Base-by-base conservation (phyloP, 176 grass and related monocot species). In the Elymus sibiricus region DNA sequence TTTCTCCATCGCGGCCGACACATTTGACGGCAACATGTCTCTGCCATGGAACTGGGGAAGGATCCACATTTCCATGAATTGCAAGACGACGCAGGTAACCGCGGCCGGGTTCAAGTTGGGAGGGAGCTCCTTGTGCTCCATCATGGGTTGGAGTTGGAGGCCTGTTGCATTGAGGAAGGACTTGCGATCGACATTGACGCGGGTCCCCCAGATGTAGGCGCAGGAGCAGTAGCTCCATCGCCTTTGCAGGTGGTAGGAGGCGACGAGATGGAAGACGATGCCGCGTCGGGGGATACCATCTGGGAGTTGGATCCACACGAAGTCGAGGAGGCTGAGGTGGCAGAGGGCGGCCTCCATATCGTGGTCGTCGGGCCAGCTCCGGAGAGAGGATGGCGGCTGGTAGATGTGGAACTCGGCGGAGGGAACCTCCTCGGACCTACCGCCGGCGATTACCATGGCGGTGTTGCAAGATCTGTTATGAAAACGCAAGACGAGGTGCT, bases 271-370 rank as follows among this genome's bases (percentile, higher is more conserved):
- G 0, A 86, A 64, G 77, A 98, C 53, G 42, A 92, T 86, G 80
- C 89, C 86, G 2, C 81, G 21, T 13, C 81, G 87, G 28, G 82
- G 70, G 73, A 59, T 66, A 1, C 82, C 81, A 58, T 80, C 66
- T 9, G 63, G 74, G 34, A 95, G 74, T 34, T 35, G 60, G 44
- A 93, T 83, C 74, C 76, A 88, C 46, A 71, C 86, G 67, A 98
- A 94, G 37, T 88, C 81, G 32, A 92, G 89, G 15, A 95, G 90
- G 12, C 90, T 91, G 5, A 98, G 89, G 78, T 88, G 68, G 27
- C 82, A 34, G 77, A 98, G 89, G 11, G 92, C 84, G 2, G 81
- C 16, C 85, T 98, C 90, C 56, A 21, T 17, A 19, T 70, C 0
- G 34, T 4, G 32, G 66, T 11, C 4, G 65, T 22, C 2, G 9